phyloP scores from a whole-genome alignment of 805 yeast genomes.

The Komagataella ulmi region DNA sequence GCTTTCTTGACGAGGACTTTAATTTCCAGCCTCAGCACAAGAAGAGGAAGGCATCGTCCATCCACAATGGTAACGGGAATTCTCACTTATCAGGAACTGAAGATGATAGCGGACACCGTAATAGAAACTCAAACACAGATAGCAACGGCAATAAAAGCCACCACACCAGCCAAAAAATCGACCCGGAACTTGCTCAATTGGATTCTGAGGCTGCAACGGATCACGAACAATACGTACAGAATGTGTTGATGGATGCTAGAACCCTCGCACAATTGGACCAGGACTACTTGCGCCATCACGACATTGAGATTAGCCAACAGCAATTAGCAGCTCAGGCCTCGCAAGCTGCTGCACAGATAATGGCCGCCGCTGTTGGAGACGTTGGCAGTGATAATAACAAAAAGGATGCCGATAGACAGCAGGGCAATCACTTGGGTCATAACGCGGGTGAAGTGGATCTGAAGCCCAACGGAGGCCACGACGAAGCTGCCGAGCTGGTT shows the following conservation, averaged over 20 bases:
- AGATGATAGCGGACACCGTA: not conserved
- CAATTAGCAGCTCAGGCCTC: conserved; percentile 6
- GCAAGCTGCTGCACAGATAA: conserved; percentile 3
- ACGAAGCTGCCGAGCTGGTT: conserved; percentile 24
- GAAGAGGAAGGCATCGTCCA: not conserved
- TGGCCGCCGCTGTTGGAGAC: conserved; percentile 10
- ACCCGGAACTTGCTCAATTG: conserved; percentile 42
- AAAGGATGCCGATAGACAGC: not conserved
- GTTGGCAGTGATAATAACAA: not conserved
- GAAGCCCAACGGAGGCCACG: not conserved
- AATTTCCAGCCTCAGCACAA: conserved; percentile 6
- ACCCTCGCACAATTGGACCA: conserved; percentile 32
- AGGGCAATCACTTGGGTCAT: conserved; percentile 1
- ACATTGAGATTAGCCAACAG: conserved; percentile 1
- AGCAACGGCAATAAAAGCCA: conserved; percentile 1
- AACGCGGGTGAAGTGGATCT: not conserved
- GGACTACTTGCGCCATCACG: conserved; percentile 16
- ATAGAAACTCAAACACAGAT: not conserved
- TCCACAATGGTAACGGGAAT: not conserved
- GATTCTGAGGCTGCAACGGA: conserved; percentile 28
- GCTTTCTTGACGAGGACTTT: conserved; percentile 30
- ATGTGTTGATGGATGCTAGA: conserved; percentile 57
- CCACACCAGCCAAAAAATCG: conserved; percentile 24
- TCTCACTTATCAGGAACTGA: not conserved
- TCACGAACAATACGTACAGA: conserved; percentile 55